Base-by-base conservation (phyloP, 805 yeast genomes). In the Starmerella powellii region DNA sequence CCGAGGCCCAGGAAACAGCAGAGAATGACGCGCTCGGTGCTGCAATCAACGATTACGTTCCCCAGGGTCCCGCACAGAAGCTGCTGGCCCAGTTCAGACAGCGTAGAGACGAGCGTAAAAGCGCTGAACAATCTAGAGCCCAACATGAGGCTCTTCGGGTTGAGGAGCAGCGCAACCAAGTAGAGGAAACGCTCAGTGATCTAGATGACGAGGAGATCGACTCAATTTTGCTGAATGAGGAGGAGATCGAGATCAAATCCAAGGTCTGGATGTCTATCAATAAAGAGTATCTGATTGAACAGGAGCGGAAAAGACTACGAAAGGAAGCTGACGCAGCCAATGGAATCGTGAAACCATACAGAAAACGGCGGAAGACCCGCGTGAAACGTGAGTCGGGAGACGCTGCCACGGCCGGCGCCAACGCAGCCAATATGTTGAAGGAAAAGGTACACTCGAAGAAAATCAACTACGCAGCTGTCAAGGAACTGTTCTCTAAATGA, bases 201-300 rank as follows among this genome's bases (percentile, higher is more conserved):
- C 80, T 80, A 4, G 93, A 83, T 51, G 96, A 86, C 56, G 88
- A 77, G 12, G 95, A 85, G 51, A 66, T 84, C 11, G 75, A 74
- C 4, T 63, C 65, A 0, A 68, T 77, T 27, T 56, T 83, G 33
- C 65, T 91, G 37, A 69, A 73, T 2, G 76, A 71, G 41, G 85
- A 78, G 38, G 95, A 87, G 48, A 70, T 78, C 10, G 69, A 64
- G 43, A 58, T 79, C 49, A 91, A 88, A 59, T 87, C 85, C 51
- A 70, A 80, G 46, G 74, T 87, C 3, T 91, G 98, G 97, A 76
- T 81, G 41, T 87, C 91, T 2, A 68, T 84, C 31, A 87, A 93
- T 60, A 82, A 81, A 46, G 97, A 87, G 23, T 91, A 74, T 56
- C 63, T 91, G 42, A 58, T 84, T 8, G 91, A 80, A 37, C 94